Evolutionary conservation across 108 stramenopile genomes (phyloP), one percentile per base, ranked within the genome.

Genomic region (Nitzschia palea): DNA sequence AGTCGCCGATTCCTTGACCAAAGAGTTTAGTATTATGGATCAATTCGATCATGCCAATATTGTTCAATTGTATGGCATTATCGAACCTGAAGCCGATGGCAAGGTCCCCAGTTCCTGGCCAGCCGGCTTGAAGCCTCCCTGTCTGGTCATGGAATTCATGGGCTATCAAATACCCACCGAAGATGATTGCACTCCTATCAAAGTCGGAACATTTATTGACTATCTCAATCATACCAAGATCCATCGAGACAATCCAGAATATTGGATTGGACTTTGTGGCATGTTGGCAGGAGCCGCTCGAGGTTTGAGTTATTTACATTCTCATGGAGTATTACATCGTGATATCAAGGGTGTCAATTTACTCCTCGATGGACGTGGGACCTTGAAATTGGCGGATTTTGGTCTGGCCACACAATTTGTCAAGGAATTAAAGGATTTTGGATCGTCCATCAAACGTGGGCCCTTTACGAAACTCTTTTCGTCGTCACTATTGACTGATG

Each of bases 341-440:
- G 65, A 66, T 37, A 29, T 66, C 14, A 66, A 66, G 30, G 36
- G 52, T 25, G 52, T 26, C 20, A 66, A 66, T 53, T 22, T 66
- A 35, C 25, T 66, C 6, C n/a, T 66, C 44, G 81, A 82, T 45
- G 50, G 50, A 18, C 34, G 56, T 34, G 82, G 54, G 22, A 71
- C 78, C 17, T 85, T 95, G 30, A 72, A 86, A 35, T 80, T 95
- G 18, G 91, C 94, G 20, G 94, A 95, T 45, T 95, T 95, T 64
- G 94, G 94, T 47, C 30, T 63, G 43, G 62, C 62, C 25, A 63
- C 32, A 31, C 3, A 47, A 18, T 47, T 59, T 37, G 33, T 59
- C 22, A 35, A 59, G 58, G 33, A 10, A 18, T 22, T 51, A 22
- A 20, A 17, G 20, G 5, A 22, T 20, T 51, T 22, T 15, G n/a